These are phyloP conservation scores for Aureobasidium melanogenum DNA, from an alignment of 2,329 filamentous ascomycete species.

Conservation along the genomic window DNA sequence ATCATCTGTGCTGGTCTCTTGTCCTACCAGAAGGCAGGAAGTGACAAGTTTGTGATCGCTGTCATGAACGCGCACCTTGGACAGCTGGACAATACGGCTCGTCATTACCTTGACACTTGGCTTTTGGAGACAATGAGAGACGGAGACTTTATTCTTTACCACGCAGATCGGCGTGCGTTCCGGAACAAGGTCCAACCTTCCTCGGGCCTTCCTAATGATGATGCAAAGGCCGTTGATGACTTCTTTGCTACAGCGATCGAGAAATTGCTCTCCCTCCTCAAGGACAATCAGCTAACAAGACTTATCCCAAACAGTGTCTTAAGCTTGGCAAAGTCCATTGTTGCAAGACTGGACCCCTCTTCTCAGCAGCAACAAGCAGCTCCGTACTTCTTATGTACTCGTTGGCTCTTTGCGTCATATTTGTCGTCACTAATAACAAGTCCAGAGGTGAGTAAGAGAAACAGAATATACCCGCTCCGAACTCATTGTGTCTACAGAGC, in stretches of 20 bases:
- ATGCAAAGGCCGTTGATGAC: constrained; percentile 73
- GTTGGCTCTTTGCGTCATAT: constrained; percentile 88
- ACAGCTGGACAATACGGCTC: constrained; percentile 83
- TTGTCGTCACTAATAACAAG: constrained; percentile 75
- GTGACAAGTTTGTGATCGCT: constrained; percentile 72
- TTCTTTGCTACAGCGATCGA: constrained; percentile 80
- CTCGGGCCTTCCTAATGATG: constrained; percentile 60
- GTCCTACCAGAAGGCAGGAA: constrained; percentile 63
- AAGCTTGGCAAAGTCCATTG: constrained; percentile 74
- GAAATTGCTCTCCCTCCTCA: constrained; percentile 75
- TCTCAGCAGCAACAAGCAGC: constrained; percentile 62
- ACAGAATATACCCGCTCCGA: not conserved
- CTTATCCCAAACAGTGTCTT: constrained; percentile 81
- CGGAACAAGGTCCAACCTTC: constrained; percentile 62
- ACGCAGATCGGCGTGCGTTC: constrained; percentile 65
- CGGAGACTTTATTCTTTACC: constrained; percentile 81
- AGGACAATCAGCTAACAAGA: constrained; percentile 66
- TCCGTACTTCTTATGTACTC: constrained; percentile 74
- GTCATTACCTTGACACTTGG: constrained; percentile 83
- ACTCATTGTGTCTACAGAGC: constrained; percentile 36
- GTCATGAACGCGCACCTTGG: constrained; percentile 81
- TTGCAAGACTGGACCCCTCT: constrained; percentile 56
- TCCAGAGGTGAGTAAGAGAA: constrained; percentile 58
- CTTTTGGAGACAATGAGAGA: constrained; percentile 91
- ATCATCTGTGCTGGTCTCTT: constrained; percentile 78